Base-by-base conservation (phyloP, 2,329 filamentous ascomycete genomes). In the Chrysosphaeria jannelii region DNA sequence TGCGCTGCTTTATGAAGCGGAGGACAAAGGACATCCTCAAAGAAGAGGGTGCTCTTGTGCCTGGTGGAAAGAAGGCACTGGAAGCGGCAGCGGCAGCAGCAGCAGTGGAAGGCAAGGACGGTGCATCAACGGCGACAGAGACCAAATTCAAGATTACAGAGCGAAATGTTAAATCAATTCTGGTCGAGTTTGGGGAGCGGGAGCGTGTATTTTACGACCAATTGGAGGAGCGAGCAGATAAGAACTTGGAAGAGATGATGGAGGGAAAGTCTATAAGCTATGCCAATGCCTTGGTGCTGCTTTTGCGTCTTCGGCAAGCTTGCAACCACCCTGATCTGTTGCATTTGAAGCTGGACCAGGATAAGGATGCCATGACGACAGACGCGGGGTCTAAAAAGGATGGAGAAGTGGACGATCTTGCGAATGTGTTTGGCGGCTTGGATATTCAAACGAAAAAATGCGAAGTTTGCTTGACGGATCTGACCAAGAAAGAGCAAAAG, bases 1-100 rank as follows among this genome's bases (percentile, higher is more conserved):
- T 97, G 4, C 69, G 72, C 25, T 81, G 78, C 26, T 90, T 90
- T 47, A 97, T 97, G 85, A 90, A 93, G 49, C 67, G 85, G n/a
- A 65, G 85, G 20, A 93, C 79, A 6, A 97, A 97, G 44, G 78
- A 90, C 12, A 75, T 97, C n/a, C 48, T 97, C 29, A 90, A 85
- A 44, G 57, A 76, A 34, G 75, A 75, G 8, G 74, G 75, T 8
- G 75, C 74, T 1, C 48, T 88, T 10, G 71, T 72, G 29, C 67
- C 71, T 13, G 72, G 72, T 18, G 65, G 69, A 24, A 72, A 75
- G 38, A 46, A 49, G 30, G 39, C 40, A 9, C 33, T 44, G 8
- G 41, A 42, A 22, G 41, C 34, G 31, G 50, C 46, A 13, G 43
- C 39, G 4, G 37, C 42, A 1, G 43, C 44, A 4, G 27, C 27